Evolutionary conservation across 2,329 filamentous ascomycete genomes (phyloP).

Genomic region (Exutisphaerella laricina): DNA sequence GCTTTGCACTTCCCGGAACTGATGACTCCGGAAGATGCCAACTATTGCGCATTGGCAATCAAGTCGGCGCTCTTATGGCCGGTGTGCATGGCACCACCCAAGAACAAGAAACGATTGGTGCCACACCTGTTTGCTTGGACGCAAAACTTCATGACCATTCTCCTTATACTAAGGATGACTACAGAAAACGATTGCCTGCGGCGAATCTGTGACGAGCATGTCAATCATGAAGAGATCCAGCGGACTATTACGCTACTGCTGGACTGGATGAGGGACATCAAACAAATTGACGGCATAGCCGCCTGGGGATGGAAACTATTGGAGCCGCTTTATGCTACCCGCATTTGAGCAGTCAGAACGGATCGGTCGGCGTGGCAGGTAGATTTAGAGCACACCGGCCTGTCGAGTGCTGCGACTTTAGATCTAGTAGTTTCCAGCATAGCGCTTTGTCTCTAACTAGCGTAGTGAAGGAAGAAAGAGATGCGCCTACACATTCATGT

Average conservation of each 20-base stretch:
- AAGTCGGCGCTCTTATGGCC: conserved; percentile 57
- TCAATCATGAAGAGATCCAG: conserved; percentile 44
- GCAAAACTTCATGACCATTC: conserved; percentile 55
- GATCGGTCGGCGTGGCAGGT: too few relatives aligned
- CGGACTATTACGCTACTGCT: conserved; percentile 50
- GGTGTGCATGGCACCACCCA: conserved; percentile 52
- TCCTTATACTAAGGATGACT: conserved; percentile 53
- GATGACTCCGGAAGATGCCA: conserved; percentile 50
- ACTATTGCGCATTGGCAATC: conserved; percentile 53
- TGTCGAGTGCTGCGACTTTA: too few relatives aligned
- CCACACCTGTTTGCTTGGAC: conserved; percentile 58
- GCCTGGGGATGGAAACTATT: conserved; percentile 53
- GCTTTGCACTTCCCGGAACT: conserved; percentile 53
- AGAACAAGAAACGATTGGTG: conserved; percentile 53
- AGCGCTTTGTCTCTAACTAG: too few relatives aligned
- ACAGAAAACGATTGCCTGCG: conserved; percentile 48
- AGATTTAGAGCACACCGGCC: too few relatives aligned
- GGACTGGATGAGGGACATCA: conserved; percentile 56
- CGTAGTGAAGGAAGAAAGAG: too few relatives aligned
- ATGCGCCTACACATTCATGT: too few relatives aligned
- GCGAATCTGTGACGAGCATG: conserved; percentile 47
- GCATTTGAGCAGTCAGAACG: too few relatives aligned
- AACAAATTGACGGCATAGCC: conserved; percentile 50
- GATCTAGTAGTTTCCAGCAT: too few relatives aligned
- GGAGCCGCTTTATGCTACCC: conserved; percentile 38